Conservation (phyloP, 2,329 filamentous ascomycete species). For the Diaporthe nobilis region DNA sequence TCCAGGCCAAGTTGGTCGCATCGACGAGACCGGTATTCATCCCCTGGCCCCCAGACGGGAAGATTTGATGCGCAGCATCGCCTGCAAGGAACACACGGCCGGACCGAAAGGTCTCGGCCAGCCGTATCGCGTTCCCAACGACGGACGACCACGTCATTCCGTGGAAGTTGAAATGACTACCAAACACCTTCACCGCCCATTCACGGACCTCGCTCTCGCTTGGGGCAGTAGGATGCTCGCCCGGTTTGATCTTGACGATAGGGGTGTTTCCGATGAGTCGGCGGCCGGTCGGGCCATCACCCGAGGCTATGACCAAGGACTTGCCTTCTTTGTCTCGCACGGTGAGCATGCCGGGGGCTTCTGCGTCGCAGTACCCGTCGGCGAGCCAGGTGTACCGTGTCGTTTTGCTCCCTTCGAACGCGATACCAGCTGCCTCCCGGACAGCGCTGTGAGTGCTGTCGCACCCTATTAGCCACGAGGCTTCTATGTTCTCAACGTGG, state of each 20-base stretch:
- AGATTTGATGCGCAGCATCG: slow-evolving; percentile 71
- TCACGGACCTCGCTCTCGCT: neutral
- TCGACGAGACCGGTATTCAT: slow-evolving; percentile 71
- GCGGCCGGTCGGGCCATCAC: slow-evolving; percentile 2
- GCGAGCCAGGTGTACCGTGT: slow-evolving; percentile 54
- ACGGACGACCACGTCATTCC: slow-evolving; percentile 30
- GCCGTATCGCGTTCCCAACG: slow-evolving; percentile 43
- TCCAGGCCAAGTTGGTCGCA: slow-evolving; percentile 68
- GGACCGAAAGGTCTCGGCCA: slow-evolving; percentile 59
- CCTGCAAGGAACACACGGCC: slow-evolving; percentile 68
- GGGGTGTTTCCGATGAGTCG: slow-evolving; percentile 12
- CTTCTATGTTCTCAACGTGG: slow-evolving; percentile 43
- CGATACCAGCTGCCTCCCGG: slow-evolving; percentile 55
- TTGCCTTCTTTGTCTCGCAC: neutral
- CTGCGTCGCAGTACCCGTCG: slow-evolving; percentile 51
- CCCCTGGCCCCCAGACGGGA: slow-evolving; percentile 68
- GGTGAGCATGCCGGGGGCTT: slow-evolving; percentile 36
- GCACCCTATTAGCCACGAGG: slow-evolving; percentile 58
- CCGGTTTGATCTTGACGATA: neutral
- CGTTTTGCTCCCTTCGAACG: slow-evolving; percentile 54
- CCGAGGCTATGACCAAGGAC: slow-evolving; percentile 21
- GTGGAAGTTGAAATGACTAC: slow-evolving; percentile 29
- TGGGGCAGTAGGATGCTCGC: neutral
- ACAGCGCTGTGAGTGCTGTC: slow-evolving; percentile 58
- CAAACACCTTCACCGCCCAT: slow-evolving; percentile 9